These are phyloP conservation scores for Aquilaria malaccensis DNA, from an alignment of 345 rosid species.

Conservation along the genomic window DNA sequence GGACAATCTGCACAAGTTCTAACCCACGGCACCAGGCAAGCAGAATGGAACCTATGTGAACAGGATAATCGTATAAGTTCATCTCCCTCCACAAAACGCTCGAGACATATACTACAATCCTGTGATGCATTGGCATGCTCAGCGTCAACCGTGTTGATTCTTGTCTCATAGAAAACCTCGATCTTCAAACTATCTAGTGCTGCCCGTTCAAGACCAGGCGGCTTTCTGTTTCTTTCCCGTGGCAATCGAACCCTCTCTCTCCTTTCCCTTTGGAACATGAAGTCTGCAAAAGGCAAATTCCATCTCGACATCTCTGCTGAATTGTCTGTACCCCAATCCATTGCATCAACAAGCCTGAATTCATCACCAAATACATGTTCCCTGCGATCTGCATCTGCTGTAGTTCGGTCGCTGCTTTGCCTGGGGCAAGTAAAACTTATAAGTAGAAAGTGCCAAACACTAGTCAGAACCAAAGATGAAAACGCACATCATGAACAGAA, in stretches of 20 bases:
- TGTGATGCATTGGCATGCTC: constrained; percentile 2
- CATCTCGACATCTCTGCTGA: constrained; percentile 16
- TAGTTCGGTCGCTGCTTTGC: constrained; percentile 25
- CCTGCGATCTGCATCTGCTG: constrained; percentile 12
- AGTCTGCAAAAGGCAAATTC: constrained; percentile 16
- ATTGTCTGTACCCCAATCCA: constrained; percentile 33
- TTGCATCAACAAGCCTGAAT: constrained; percentile 36
- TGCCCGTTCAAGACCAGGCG: constrained; percentile 66
- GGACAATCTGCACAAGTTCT: constrained; percentile 91
- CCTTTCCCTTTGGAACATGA: constrained; percentile 12
- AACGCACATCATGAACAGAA: not conserved
- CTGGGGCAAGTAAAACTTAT: constrained; percentile 21
- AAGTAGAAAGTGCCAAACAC: not conserved
- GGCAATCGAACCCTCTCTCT: constrained; percentile 24
- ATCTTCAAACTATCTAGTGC: constrained; percentile 39
- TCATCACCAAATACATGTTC: constrained; percentile 27
- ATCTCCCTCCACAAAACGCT: constrained; percentile 62
- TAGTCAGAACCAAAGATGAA: not conserved
- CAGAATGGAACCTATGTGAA: constrained; percentile 62
- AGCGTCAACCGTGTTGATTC: constrained; percentile 12
- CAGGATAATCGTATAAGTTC: constrained; percentile 52
- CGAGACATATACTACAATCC: constrained; percentile 85
- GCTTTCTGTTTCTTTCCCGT: constrained; percentile 37
- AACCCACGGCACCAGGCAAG: constrained; percentile 88
- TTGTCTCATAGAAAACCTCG: constrained; percentile 30